Percentiles rank a stretch among this genome's conserved stretches.
Conservation (phyloP, 352 stramenopile genomes). For the Globisporangium spiculum region DNA sequence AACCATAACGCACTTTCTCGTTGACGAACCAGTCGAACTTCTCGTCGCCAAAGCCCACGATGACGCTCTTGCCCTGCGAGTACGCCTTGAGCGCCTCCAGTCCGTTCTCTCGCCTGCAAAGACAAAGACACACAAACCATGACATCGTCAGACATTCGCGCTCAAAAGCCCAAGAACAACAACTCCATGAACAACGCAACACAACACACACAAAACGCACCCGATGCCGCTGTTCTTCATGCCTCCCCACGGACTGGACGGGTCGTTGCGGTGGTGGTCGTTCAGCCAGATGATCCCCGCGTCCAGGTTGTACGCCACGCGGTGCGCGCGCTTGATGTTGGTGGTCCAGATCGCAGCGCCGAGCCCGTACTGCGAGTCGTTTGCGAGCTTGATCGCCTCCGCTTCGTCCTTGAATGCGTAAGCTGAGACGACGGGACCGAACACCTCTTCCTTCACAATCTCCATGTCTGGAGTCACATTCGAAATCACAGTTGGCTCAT, state of each 20-base stretch:
- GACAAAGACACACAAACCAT: background rate
- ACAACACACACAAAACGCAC: conserved; percentile 17
- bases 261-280: conserved; percentile 63
- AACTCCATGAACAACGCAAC: too few species aligned
- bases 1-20: conserved; percentile 56
- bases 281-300: conserved; percentile 91
- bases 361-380: conserved; percentile 81
- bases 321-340: conserved; percentile 74
- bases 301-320: conserved; percentile 80
- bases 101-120: conserved; percentile 85
- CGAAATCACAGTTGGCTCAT: conserved; percentile 90
- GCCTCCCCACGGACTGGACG: conserved; percentile 64
- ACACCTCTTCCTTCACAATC: conserved; percentile 87
- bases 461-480: conserved; percentile 60
- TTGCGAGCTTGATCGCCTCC: conserved; percentile 74
- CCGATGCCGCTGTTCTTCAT: conserved; percentile 71
- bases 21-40: conserved; percentile 81
- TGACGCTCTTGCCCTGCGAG: conserved; percentile 74
- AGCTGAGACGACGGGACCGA: conserved; percentile 73
- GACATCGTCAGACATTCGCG: background rate
- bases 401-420: conserved; percentile 56
- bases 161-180: background rate
- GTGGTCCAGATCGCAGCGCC: conserved; percentile 84
- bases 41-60: conserved; percentile 55
- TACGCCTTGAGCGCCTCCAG: conserved; percentile 64